Evolutionary conservation across 1,284 basidiomycete species (phyloP).

Genomic region (Naganishia liquefaciens): DNA sequence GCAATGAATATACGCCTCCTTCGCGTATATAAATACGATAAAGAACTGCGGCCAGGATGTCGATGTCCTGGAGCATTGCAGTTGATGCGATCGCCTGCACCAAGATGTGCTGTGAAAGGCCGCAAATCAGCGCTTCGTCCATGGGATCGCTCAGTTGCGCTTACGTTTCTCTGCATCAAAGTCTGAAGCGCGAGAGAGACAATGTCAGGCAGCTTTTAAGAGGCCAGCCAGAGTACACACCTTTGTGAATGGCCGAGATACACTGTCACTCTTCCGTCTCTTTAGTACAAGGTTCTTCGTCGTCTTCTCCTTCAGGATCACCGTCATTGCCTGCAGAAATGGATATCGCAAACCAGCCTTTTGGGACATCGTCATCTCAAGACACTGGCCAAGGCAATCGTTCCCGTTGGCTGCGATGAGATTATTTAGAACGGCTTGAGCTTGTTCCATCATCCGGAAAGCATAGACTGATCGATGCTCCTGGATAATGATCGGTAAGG

Average conservation of each 20-base stretch:
- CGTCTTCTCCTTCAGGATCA: conserved; percentile 17
- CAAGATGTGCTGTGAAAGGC: conserved; percentile 8
- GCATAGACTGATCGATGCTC: conserved; percentile 24
- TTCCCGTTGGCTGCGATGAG: conserved; percentile 22
- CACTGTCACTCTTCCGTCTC: conserved; percentile 16
- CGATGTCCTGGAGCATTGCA: conserved; percentile 64
- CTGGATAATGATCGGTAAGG: neutral
- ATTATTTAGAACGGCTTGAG: conserved; percentile 24
- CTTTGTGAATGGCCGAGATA: conserved; percentile 24
- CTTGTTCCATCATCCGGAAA: conserved; percentile 21
- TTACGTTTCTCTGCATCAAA: conserved; percentile 28
- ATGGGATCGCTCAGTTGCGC: neutral
- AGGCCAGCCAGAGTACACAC: neutral
- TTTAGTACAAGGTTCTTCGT: conserved; percentile 4
- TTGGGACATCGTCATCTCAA: conserved; percentile 16
- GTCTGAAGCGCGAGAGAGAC: neutral
- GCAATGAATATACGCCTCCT: conserved; percentile 65
- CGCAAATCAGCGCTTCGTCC: neutral
- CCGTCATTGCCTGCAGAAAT: conserved; percentile 25
- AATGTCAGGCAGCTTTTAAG: neutral
- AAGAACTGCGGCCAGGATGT: conserved; percentile 76
- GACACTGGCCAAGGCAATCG: conserved; percentile 18
- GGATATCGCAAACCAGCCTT: conserved; percentile 18
- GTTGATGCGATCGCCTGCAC: conserved; percentile 27
- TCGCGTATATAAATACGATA: conserved; percentile 82